Evolutionary conservation across 1,284 basidiomycete genomes (phyloP).

Genomic region (Cutaneotrichosporon sp.): DNA sequence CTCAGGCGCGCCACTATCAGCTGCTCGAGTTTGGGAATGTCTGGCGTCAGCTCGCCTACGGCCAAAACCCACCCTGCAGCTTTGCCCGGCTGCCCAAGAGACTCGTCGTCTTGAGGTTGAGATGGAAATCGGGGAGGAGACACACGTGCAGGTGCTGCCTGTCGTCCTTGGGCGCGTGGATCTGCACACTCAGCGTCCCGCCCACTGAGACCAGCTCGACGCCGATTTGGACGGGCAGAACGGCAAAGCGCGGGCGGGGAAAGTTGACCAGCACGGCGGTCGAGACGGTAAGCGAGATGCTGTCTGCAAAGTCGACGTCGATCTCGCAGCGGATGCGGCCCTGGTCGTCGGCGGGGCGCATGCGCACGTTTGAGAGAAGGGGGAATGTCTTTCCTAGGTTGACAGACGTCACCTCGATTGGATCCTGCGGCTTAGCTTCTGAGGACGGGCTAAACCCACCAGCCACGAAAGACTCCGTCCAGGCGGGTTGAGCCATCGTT

Average conservation of each 20-base stretch:
- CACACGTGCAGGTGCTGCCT: slow-evolving; percentile 51
- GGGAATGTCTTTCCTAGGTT: slow-evolving; percentile 54
- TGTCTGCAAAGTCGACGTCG: slow-evolving; percentile 56
- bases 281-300: slow-evolving; percentile 53
- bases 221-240: slow-evolving; percentile 54
- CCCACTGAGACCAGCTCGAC: slow-evolving; percentile 54
- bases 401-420: slow-evolving; percentile 54
- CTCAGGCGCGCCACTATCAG: slow-evolving; percentile 53
- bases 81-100: slow-evolving; percentile 56
- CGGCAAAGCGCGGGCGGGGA: slow-evolving; percentile 55
- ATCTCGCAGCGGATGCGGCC: slow-evolving; percentile 54
- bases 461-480: slow-evolving; percentile 40
- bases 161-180: slow-evolving; percentile 38
- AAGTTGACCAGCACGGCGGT: slow-evolving; percentile 57
- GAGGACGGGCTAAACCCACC: slow-evolving; percentile 21
- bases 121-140: slow-evolving; percentile 56
- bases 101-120: slow-evolving; percentile 54
- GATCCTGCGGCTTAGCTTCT: slow-evolving; percentile 39
- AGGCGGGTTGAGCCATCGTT: slow-evolving; percentile 48
- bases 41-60: slow-evolving; percentile 28
- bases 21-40: slow-evolving; percentile 59
- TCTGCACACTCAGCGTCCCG: slow-evolving; percentile 50
- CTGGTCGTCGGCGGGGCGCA: slow-evolving; percentile 54
- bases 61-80: slow-evolving; percentile 48
- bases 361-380: slow-evolving; percentile 52